Evolutionary conservation across 768 basidiomycete species (phyloP), one percentile per base, ranked within the genome.

Genomic region (Lentinula boryana): DNA sequence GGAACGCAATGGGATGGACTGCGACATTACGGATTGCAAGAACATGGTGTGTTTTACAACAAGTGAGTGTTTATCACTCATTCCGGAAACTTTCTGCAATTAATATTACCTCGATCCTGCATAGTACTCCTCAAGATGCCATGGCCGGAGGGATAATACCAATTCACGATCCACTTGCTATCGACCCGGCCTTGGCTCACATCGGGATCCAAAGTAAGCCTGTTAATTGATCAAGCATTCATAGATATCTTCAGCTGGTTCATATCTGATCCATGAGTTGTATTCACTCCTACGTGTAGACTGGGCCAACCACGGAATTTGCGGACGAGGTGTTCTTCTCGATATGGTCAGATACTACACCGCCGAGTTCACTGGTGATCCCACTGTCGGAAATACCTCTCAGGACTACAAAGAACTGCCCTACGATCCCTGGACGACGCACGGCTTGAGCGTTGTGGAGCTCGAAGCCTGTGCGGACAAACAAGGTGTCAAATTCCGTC

Each of bases 1-100:
- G 85, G 86, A 8, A 78, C 84, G 4, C 86, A 89, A 64, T 87
- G 86, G 86, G 87, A 88, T 64, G 85, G 86, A 7, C 59, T 87
- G 67, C 76, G 80, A 62, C 85, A 88, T 64, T 84, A 77, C 65
- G 84, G 84, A 2, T 62, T 87, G 44, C 52, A 69, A 0, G 77
- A 81, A 15, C 79, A 86, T 63, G 75, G 75, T 2, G 73, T 86
- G 21, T 86, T 84, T 67, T 88, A 87, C 69, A 83, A 87, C 71
- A 84, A 86, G 85, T 85, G 46, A 67, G 65, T 46, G 44, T 4
- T 27, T 33, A 50, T 15, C 32, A 36, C 18, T 16, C 9, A 2
- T n/a, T 13, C 48, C 18, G 12, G 13, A 36, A 40, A 8, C 36
- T 38, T 38, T 8, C 36, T 27, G 27, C 27, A 27, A 27, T 27